phyloP scores from a whole-genome alignment of 2,329 filamentous ascomycete species.

The Thermoascus crustaceus region DNA sequence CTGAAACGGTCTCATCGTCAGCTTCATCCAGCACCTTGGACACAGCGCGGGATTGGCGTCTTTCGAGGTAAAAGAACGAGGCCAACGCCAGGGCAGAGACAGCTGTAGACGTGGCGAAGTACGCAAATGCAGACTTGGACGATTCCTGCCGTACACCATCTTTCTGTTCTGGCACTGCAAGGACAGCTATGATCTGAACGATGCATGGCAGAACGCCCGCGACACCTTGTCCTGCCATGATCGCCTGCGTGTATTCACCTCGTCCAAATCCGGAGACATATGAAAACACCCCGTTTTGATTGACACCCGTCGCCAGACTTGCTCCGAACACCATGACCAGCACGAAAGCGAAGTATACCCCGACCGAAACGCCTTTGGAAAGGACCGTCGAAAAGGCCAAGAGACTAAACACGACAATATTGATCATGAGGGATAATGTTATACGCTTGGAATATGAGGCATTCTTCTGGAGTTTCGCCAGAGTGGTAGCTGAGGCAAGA shows the following conservation, averaged over 20 bases:
- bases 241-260: conserved; percentile 85
- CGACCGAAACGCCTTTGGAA: conserved; percentile 55
- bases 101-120: conserved; percentile 78
- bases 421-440: conserved; percentile 65
- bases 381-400: conserved; percentile 70
- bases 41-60: conserved; percentile 6
- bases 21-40: conserved; percentile 39
- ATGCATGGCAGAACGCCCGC: conserved; percentile 84
- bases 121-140: conserved; percentile 71
- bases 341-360: conserved; percentile 69
- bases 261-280: conserved; percentile 80
- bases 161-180: conserved; percentile 49
- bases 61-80: conserved; percentile 63
- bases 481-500: conserved; percentile 63
- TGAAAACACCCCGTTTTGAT: conserved; percentile 91
- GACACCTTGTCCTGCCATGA: conserved; percentile 90
- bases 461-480: conserved; percentile 70
- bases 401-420: conserved; percentile 65
- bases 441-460: conserved; percentile 89
- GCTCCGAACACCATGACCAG: conserved; percentile 74
- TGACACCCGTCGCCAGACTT: conserved; percentile 71
- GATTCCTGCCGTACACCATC: conserved; percentile 34
- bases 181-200: conserved; percentile 76
- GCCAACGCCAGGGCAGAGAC: conserved; percentile 64
- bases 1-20: conserved; percentile 31